Percentiles rank a stretch among this genome's conserved stretches.
These are phyloP conservation scores for Clonostachys byssicola DNA, from an alignment of 2,329 filamentous ascomycete species.

Conservation along the genomic window DNA sequence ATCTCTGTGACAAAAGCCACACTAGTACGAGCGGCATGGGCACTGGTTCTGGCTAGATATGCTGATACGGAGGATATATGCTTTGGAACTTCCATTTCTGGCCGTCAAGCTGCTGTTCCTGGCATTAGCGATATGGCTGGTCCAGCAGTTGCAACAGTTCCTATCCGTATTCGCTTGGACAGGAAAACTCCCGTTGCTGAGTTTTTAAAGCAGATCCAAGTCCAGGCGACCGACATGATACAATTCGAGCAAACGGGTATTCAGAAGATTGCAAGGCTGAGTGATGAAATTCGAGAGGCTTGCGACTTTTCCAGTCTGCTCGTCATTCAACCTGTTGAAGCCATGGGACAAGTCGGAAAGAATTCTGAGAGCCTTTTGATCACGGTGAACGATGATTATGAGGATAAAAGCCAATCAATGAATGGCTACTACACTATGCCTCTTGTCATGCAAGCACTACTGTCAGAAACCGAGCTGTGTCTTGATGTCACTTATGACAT, in stretches of 20 bases:
- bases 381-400: background rate
- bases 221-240: conserved; percentile 6
- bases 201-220: conserved; percentile 4
- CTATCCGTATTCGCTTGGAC: conserved; percentile 4
- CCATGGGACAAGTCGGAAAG: background rate
- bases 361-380: background rate
- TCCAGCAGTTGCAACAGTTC: conserved; percentile 10
- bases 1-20: conserved; percentile 10
- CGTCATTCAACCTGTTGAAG: conserved; percentile 5
- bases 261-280: conserved; percentile 9
- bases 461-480: conserved; percentile 1
- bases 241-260: conserved; percentile 10
- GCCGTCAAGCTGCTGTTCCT: conserved; percentile 10
- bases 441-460: conserved; percentile 3
- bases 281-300: conserved; percentile 2
- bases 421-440: conserved; percentile 5
- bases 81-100: conserved; percentile 12
- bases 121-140: conserved; percentile 10
- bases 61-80: conserved; percentile 8
- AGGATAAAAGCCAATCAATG: conserved; percentile 15
- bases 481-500: conserved; percentile 2
- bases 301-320: conserved; percentile 10
- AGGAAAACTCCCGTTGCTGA: background rate
- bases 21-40: conserved; percentile 5
- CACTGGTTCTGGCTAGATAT: conserved; percentile 3